phyloP scores from a whole-genome alignment of 2,329 filamentous ascomycete species.

The Fusarium begoniae region DNA sequence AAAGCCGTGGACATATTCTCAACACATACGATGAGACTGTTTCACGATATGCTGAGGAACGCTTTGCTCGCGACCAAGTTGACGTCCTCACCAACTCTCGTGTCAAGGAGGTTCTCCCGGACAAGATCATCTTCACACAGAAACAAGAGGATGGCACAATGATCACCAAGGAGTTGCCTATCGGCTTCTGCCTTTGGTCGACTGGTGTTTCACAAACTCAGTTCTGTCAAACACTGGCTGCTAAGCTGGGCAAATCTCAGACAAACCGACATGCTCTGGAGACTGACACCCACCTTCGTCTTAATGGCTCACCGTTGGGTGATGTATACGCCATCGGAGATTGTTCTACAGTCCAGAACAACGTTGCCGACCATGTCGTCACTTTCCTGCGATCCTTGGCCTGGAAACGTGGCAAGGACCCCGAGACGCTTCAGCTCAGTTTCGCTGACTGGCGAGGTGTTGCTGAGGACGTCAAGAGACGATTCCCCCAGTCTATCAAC shows the following conservation, averaged over 20 bases:
- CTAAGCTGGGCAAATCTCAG: conserved; percentile 79
- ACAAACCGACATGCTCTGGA: conserved; percentile 92
- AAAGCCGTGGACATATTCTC: conserved; percentile 91
- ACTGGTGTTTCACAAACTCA: conserved; percentile 91
- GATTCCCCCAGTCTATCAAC: conserved; percentile 88
- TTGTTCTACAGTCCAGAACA: conserved; percentile 97
- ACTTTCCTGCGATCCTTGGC: conserved; percentile 89
- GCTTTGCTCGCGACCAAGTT: conserved; percentile 90
- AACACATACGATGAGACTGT: conserved; percentile 98
- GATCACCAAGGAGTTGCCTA: conserved; percentile 91
- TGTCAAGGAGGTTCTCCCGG: conserved; percentile 85
- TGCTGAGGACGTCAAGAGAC: conserved; percentile 82
- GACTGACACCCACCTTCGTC: conserved; percentile 90
- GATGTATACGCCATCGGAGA: conserved; percentile 98
- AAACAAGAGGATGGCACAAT: conserved; percentile 76
- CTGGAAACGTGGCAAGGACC: conserved; percentile 91
- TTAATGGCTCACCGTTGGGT: conserved; percentile 87
- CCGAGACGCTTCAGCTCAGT: conserved; percentile 84
- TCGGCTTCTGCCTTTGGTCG: conserved; percentile 97
- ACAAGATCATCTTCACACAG: conserved; percentile 91
- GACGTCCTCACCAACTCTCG: conserved; percentile 92
- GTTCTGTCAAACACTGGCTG: conserved; percentile 78
- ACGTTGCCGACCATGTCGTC: conserved; percentile 89
- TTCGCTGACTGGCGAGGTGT: conserved; percentile 91
- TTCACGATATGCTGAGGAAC: conserved; percentile 89